Evolutionary conservation across 192 early-diverging fungal genomes (phyloP), one percentile per base, ranked within the genome.

Genomic region (Gigaspora rosea): DNA sequence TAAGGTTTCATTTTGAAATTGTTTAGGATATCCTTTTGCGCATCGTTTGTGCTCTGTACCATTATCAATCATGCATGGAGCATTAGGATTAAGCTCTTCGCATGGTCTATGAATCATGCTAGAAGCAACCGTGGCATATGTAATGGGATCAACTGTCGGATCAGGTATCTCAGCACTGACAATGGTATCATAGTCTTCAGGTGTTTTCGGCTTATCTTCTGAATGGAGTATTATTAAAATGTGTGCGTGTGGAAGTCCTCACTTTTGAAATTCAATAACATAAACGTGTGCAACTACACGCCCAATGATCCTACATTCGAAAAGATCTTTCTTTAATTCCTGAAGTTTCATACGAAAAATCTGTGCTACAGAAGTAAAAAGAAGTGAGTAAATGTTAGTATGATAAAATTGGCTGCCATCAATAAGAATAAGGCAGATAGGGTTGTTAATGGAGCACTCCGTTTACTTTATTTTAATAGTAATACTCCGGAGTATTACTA

Each of bases 181-280:
- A 3, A 80, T 71, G 1, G 5, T 8, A 74, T 84, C 76, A 72
- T 49, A 77, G 12, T 80, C 62, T 3, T 74, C 58, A 33, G 63
- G 22, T 20, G 76, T 78, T 49, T 48, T 52, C 27, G 15, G 41
- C 48, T 78, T 84, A 67, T 70, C 15, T 12, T 16, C 13, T 3
- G 50, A 15, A 20, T 71, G 15, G 3, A 83, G 18, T 33, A 83
- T 83, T 0, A 81, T 71, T 4, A 82, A 73, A 12, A 85, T 82
- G n/a, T 85, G 78, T 0, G 62, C 78, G 67, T 85, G 81, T 59
- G 81, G 78, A 16, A 85, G 49, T 8, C 81, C 84, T 3, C 81
- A 49, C 36, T 83, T 85, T 27, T 85, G 81, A 36, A 83, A 85
- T 62, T 85, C 84, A 56, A 85, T 76, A 1, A 79, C 71, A 67